Base-by-base conservation (phyloP, 768 basidiomycete genomes). In the Pleurotus citrinopileatus region DNA sequence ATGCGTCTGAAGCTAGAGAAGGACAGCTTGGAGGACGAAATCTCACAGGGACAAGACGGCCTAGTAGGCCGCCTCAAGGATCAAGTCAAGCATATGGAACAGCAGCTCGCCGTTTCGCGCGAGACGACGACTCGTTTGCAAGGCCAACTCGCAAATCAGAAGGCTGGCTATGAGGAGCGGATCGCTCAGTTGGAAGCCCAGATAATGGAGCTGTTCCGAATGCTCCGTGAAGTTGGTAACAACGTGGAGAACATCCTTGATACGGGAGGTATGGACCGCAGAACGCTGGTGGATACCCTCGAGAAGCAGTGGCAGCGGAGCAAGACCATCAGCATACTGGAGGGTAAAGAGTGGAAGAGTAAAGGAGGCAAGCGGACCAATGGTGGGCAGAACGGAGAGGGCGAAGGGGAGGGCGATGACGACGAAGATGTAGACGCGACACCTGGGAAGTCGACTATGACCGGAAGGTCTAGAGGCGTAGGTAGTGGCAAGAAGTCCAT, bases 181-280 rank as follows among this genome's bases (percentile, higher is more conserved):
- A 92, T 98, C 54, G 77, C 82, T 3, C 91, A 96, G 66, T 83
- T 96, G 12, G 94, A 97, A 64, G 80, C 87, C 10, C 91, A 97
- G 73, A 95, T 96, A 57, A 83, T 90, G 78, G 94, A 97, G 65
- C 70, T 98, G 15, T 98, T 95, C 74, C 80, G 88, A 60, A 96
- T 97, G 93, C 75, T 98, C 52, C 90, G 85, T 65, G 91, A 96
- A 62, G 80, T 89, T 29, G 85, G 88, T 13, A 83, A 80, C 53
- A 87, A 88, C 12, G 80, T 92, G 32, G 88, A 91, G 53, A 81
- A 79, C 57, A 83, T 94, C 55, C 71, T 90, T 17, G 89, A 86
- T 66, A 77, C 73, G 22, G 80, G 79, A 38, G 79, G 75, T 6
- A 83, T 94, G 82, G 89, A 95, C 63, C 80, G 93, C 55, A 87